Conservation (phyloP, 352 stramenopile genomes). For the Globisporangium okanoganense region DNA sequence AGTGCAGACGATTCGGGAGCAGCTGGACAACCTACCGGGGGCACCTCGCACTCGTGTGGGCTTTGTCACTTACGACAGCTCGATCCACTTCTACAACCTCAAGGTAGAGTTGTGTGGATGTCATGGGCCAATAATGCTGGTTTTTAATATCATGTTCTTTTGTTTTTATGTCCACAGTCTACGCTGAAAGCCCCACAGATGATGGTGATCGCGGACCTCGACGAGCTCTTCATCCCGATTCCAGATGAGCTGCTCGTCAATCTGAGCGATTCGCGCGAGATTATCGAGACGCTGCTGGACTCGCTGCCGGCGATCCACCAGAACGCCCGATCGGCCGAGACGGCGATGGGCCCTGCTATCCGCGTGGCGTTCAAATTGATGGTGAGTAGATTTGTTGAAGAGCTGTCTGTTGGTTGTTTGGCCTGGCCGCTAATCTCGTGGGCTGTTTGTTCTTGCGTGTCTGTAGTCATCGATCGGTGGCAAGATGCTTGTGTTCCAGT, state of each 20-base stretch:
- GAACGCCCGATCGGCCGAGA: slow-evolving; percentile 76
- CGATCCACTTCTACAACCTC: slow-evolving; percentile 89
- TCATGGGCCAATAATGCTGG: no score
- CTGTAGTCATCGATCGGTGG: slow-evolving; percentile 74
- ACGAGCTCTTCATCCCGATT: slow-evolving; percentile 89
- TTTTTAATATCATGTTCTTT: slow-evolving; percentile 2
- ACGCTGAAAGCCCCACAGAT: slow-evolving; percentile 84
- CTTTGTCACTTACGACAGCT: slow-evolving; percentile 85
- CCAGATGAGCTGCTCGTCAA: slow-evolving; percentile 98
- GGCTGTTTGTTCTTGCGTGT: slow-evolving; percentile 15
- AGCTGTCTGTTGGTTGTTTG: slow-evolving; percentile 40
- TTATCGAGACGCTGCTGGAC: slow-evolving; percentile 96
- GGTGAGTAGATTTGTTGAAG: slow-evolving; percentile 69
- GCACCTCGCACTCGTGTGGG: slow-evolving; percentile 73
- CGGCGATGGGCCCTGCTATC: slow-evolving; percentile 81
- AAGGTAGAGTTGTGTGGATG: slow-evolving; percentile 38
- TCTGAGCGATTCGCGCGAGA: slow-evolving; percentile 90
- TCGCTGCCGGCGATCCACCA: slow-evolving; percentile 90
- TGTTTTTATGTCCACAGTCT: slow-evolving; percentile 25
- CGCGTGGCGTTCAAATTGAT: slow-evolving; percentile 98
- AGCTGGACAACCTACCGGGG: slow-evolving; percentile 77
- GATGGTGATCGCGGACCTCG: slow-evolving; percentile 87
- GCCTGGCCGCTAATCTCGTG: slow-evolving; percentile 19
- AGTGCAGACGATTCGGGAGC: slow-evolving; percentile 72
- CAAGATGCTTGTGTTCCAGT: slow-evolving; percentile 90